Base-by-base conservation (phyloP, 768 basidiomycete species). In the Agrocybe praecox region DNA sequence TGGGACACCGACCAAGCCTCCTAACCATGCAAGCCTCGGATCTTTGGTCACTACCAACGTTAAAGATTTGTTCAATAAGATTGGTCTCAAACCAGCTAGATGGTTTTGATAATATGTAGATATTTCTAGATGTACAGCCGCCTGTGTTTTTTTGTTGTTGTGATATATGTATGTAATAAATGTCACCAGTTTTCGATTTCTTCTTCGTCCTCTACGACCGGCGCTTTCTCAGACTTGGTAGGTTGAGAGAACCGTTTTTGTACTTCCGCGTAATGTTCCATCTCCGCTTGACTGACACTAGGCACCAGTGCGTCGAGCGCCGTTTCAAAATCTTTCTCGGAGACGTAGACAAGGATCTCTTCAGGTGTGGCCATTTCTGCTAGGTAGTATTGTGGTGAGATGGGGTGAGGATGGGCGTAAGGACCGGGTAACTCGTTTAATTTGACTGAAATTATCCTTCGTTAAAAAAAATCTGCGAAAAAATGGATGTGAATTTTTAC, bases 381-480 rank as follows among this genome's bases (percentile, higher is more conserved):
- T 8, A 98, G 83, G 64, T 92, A 98, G 65, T 94, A 96, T 66
- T 96, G 94, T 0, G 94, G 80, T 2, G 94, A 96, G 26, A 98
- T 70, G 0, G 88, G 89, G 43, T 82, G 74, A 0, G 89, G 87
- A 62, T 89, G 81, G 0, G 69, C 65, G 33, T 75, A 66, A 33
- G 76, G 68, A 8, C 74, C 72, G 0, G 77, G 72, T 26, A 72
- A 61, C 17, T 69, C 66, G 64, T 94, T 94, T 12, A 86, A 59
- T 23, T 4, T 29, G 4, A 9, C 26, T 29, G 9, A 9, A n/a
- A n/a, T n/a, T n/a, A n/a, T n/a, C n/a, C n/a, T n/a, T n/a, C n/a
- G n/a, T n/a, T n/a, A n/a, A n/a, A n/a, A 65, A 55, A 19, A 67
- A 80, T 82, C 57, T 29, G n/a, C n/a, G 24, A 45, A 34, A 58